Base-by-base conservation (phyloP, 2,329 filamentous ascomycete species). In the Lachnellula occidentalis region DNA sequence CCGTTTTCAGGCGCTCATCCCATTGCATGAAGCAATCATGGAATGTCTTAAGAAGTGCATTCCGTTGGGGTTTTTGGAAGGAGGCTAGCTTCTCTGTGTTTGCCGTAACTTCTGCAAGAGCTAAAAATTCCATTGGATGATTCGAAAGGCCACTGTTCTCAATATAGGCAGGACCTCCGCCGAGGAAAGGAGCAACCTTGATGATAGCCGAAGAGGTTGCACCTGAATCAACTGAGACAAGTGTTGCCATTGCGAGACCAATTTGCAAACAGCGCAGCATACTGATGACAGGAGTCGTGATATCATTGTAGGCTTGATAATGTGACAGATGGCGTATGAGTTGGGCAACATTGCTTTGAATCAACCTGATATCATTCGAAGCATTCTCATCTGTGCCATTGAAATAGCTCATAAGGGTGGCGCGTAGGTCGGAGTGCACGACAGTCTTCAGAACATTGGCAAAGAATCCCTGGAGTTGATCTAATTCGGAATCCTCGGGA, bases 241-340 rank as follows among this genome's bases (percentile, higher is more conserved):
- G 43, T 14, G 50, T 73, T 51, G 77, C 79, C 37, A 95, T 71
- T 1, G 82, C 86, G 34, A 95, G 71, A 2, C 90, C 92, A 56
- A 95, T 75, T 61, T 87, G 82, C 9, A 97, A 74, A 62, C 89
- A 89, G 55, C 87, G 83, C 43, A 97, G 75, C 59, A 96, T 87
- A 50, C 87, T 89, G 45, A 90, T 78, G 11, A 90, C 79, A 4
- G 90, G 92, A 45, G 81, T 77, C 0, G 87, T 88, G 62, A 97
- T 82, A 66, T 99, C 94, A 57, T 90, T 88, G 65, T 96, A 97
- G 14, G 84, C 83, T 39, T 84, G 80, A 66, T 91, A 95, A 31
- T 81, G 76, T 1, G 78, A 79, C 7, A 99, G 78, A 45, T 92
- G 82, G 51, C 79, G 75, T 48, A 88, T 81, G 39, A 96, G 81